Evolutionary conservation across 2,329 filamentous ascomycete species (phyloP).

Genomic region (Hirsutella rhossiliensis): DNA sequence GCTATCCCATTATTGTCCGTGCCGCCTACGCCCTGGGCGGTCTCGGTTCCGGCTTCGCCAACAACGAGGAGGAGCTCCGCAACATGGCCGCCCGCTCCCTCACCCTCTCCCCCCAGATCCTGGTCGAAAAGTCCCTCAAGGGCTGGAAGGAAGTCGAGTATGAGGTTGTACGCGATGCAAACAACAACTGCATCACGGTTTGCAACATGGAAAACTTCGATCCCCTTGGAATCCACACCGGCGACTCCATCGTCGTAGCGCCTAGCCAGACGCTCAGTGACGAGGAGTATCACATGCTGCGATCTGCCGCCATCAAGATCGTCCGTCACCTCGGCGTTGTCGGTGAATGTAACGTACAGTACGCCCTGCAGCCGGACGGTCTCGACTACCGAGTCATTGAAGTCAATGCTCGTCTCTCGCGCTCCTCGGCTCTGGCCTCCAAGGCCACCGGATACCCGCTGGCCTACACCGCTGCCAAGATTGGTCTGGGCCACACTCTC

Average conservation of each 20-base stretch:
- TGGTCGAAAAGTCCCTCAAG: slow-evolving; percentile 97
- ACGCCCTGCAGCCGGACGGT: slow-evolving; percentile 90
- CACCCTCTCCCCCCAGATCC: slow-evolving; percentile 86
- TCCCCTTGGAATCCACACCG: slow-evolving; percentile 92
- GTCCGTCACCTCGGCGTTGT: slow-evolving; percentile 94
- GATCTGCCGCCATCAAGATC: slow-evolving; percentile 95
- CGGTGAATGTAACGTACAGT: slow-evolving; percentile 97
- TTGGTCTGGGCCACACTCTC: slow-evolving; percentile 87
- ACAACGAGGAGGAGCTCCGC: slow-evolving; percentile 84
- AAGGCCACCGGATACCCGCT: slow-evolving; percentile 97
- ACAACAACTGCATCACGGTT: slow-evolving; percentile 98
- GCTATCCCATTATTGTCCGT: slow-evolving; percentile 96
- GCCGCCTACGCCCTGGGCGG: slow-evolving; percentile 94
- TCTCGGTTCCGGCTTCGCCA: slow-evolving; percentile 90
- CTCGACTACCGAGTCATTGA: slow-evolving; percentile 98
- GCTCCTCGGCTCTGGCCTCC: slow-evolving; percentile 90
- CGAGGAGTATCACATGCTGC: slow-evolving; percentile 99
- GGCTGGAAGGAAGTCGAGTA: slow-evolving; percentile 99
- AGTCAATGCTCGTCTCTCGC: slow-evolving; percentile 95
- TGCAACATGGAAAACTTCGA: slow-evolving; percentile 85
- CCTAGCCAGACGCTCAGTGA: slow-evolving; percentile 95
- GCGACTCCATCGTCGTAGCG: slow-evolving; percentile 96
- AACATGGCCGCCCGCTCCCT: slow-evolving; percentile 88
- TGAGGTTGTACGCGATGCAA: slow-evolving; percentile 91
- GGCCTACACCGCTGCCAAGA: slow-evolving; percentile 96